phyloP scores from a whole-genome alignment of 129 eudicot species.

The sunflower (Helianthus annuus) region DNA sequence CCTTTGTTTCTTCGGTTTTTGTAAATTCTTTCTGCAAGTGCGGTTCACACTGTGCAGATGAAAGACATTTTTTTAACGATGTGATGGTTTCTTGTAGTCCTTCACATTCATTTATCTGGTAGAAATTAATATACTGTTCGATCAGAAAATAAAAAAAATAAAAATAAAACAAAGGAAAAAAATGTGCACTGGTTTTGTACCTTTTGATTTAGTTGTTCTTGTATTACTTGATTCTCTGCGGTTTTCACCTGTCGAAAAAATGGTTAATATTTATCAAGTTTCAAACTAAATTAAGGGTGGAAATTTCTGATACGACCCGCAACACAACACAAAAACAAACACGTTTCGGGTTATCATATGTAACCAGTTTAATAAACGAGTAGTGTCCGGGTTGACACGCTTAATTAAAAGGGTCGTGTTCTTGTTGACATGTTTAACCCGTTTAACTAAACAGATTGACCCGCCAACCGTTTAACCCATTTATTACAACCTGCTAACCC shows the following conservation, averaged over 20 bases:
- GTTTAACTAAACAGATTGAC: too few species aligned
- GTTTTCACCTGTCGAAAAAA: slow-evolving; percentile 61
- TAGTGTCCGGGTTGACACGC: too few species aligned
- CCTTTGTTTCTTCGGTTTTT: slow-evolving; percentile 41
- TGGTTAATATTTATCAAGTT: background rate
- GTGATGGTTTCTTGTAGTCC: slow-evolving; percentile 58
- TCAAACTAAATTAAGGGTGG: too few species aligned
- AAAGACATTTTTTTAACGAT: slow-evolving; percentile 65
- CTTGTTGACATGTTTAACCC: too few species aligned
- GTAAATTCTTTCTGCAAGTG: slow-evolving; percentile 29
- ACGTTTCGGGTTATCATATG: too few species aligned
- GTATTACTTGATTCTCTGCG: slow-evolving; percentile 73
- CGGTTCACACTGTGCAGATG: slow-evolving; percentile 45
- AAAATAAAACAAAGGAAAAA: background rate
- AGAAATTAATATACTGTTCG: background rate
- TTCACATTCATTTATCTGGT: slow-evolving; percentile 78
- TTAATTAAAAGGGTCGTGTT: too few species aligned
- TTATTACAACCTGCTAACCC: too few species aligned
- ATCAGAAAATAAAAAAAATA: slow-evolving; percentile 1
- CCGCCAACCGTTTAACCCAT: too few species aligned
- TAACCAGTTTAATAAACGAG: too few species aligned
- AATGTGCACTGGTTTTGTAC: slow-evolving; percentile 27
- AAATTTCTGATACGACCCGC: too few species aligned
- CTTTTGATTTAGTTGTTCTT: slow-evolving; percentile 89
- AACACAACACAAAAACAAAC: too few species aligned